Base-by-base conservation (phyloP, 352 stramenopile genomes). In the Phytophthora uliginosa region DNA sequence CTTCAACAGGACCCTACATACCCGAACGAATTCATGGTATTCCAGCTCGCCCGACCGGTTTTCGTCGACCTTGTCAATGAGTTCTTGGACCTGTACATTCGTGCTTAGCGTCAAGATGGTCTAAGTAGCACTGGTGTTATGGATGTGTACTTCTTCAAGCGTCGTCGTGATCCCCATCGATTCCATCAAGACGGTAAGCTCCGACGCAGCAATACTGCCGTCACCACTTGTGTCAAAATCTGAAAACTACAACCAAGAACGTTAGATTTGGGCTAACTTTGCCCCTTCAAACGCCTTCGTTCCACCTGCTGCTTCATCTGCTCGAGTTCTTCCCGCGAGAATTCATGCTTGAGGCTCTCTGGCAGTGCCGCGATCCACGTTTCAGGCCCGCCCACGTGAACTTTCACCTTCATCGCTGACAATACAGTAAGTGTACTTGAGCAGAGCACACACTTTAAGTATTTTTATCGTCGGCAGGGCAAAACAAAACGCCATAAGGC, bases 11-110 rank as follows among this genome's bases (percentile, higher is more conserved):
- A 45, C 28, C 47, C 47, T 18, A 65, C 70, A 4, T 64, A 91
- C 85, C 52, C 84, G 77, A 48, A 92, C 86, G 61, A 92, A 93
- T 66, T 93, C 86, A 24, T 74, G 67, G 56, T 83, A 93, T 66
- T 93, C 84, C 42, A 93, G 71, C 59, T 91, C 80, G 0, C 86
- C 86, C 15, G 86, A 93, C 33, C 71, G 78, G 53, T 93, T 93
- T 36, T 91, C 84, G 34, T 93, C 86, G 6, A 92, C 86, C 59
- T 88, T 91, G 57, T 91, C 84, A 31, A 93, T 93, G 20, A 92
- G 69, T 18, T 66, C 69, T 56, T 90, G 80, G 18, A 93, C 74
- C 84, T 91, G 47, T 31, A 31, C 26, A 31, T 31, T 4, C 3
- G 7, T 31, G 26, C 3, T 31, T 31, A 31, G 3, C 3, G 26